Evolutionary conservation across 2,329 filamentous ascomycete species (phyloP).

Genomic region (Neofusicoccum sp.): DNA sequence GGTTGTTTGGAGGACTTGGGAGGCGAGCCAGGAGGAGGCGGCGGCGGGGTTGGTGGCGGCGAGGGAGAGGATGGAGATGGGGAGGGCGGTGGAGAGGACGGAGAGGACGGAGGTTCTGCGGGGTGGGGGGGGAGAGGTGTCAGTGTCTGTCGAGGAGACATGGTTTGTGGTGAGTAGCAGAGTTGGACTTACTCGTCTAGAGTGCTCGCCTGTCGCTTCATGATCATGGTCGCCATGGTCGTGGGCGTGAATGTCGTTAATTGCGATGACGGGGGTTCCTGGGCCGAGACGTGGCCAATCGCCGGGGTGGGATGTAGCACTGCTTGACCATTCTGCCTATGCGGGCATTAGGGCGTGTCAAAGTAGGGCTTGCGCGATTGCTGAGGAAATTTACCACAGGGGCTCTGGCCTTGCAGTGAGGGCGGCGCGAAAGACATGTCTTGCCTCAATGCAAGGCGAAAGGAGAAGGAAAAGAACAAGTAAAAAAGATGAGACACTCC

Average conservation of each 20-base stretch:
- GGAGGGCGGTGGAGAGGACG: slow-evolving; percentile 49
- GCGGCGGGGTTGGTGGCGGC: slow-evolving; percentile 46
- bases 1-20: slow-evolving; percentile 41
- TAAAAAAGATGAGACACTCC: neutral
- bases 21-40: slow-evolving; percentile 44
- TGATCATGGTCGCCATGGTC: neutral
- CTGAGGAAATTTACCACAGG: neutral
- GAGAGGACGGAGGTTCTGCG: slow-evolving; percentile 39
- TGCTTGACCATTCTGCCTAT: slow-evolving; percentile 1
- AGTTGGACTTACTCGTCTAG: neutral
- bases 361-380: neutral
- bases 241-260: neutral
- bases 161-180: neutral
- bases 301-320: neutral
- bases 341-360: neutral
- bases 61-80: slow-evolving; percentile 42
- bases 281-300: neutral
- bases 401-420: neutral
- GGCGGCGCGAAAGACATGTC: neutral
- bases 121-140: neutral
- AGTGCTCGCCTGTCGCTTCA: neutral
- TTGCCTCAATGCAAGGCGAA: neutral
- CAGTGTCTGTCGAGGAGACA: neutral
- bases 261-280: neutral
- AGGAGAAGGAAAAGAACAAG: neutral